These are phyloP conservation scores for Backusella tarrabulga DNA, from an alignment of 192 early-diverging fungal species.

Conservation along the genomic window DNA sequence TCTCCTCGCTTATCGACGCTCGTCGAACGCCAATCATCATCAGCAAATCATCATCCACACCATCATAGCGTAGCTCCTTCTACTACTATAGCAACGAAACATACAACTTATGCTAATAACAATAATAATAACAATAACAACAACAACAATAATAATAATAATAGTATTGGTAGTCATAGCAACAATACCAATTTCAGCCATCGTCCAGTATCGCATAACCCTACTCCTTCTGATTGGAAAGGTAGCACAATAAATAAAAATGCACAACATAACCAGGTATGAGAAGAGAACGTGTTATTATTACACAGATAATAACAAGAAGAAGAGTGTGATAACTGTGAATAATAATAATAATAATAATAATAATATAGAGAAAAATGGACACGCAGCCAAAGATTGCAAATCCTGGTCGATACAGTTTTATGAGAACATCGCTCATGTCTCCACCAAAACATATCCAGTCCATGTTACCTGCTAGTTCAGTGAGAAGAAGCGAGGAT, in stretches of 20 bases:
- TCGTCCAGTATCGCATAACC: background rate
- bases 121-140: background rate
- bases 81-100: background rate
- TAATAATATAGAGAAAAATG: background rate
- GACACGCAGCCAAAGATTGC: background rate
- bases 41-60: background rate
- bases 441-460: background rate
- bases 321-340: too few relatives aligned
- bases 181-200: background rate
- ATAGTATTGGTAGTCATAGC: too few relatives aligned
- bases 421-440: constrained; percentile 4
- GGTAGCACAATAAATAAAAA: background rate
- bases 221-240: background rate
- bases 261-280: background rate
- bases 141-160: background rate
- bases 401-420: constrained; percentile 6
- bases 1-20: background rate
- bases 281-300: background rate
- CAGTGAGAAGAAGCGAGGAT: background rate
- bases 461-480: background rate
- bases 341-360: background rate
- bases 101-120: background rate
- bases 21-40: background rate
- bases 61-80: background rate
- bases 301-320: background rate